Percentiles rank a stretch among this genome's conserved stretches.
Evolutionary conservation across 2,329 filamentous ascomycete genomes (phyloP).

Genomic region (Fusarium bactridioides): DNA sequence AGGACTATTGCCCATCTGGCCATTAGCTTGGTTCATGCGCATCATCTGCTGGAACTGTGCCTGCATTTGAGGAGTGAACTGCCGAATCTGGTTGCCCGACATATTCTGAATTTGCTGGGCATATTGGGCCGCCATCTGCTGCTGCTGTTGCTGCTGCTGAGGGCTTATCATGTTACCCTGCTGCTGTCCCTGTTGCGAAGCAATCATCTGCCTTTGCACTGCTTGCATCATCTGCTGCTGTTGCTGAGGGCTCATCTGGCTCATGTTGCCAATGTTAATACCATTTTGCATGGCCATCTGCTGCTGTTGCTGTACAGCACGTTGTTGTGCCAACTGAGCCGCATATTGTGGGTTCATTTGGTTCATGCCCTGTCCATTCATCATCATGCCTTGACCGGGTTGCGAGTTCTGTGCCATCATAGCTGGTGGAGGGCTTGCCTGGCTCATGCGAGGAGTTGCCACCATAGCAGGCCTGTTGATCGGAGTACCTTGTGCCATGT

Average conservation of each 20-base stretch:
- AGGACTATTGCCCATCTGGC: slow-evolving; percentile 41
- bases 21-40: slow-evolving; percentile 47
- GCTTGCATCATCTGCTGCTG: slow-evolving; percentile 51
- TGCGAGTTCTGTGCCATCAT: slow-evolving; percentile 67
- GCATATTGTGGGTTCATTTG: slow-evolving; percentile 50
- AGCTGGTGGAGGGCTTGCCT: slow-evolving; percentile 67
- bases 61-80: slow-evolving; percentile 48
- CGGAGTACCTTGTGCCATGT: slow-evolving; percentile 67
- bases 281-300: slow-evolving; percentile 52
- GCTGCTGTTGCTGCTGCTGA: slow-evolving; percentile 53
- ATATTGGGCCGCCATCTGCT: slow-evolving; percentile 55
- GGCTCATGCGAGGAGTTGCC: slow-evolving; percentile 68
- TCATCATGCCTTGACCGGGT: slow-evolving; percentile 60
- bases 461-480: slow-evolving; percentile 60
- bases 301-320: slow-evolving; percentile 55
- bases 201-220: slow-evolving; percentile 51
- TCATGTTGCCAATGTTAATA: slow-evolving; percentile 48
- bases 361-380: slow-evolving; percentile 57
- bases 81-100: slow-evolving; percentile 46
- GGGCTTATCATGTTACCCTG: slow-evolving; percentile 52
- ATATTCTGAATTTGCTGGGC: slow-evolving; percentile 54
- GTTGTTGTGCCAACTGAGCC: slow-evolving; percentile 59
- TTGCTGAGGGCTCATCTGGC: slow-evolving; percentile 50
- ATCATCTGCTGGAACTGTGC: slow-evolving; percentile 49
- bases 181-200: slow-evolving; percentile 48